Percentiles rank a stretch among this genome's conserved stretches.
Conservation (phyloP, 306 rosid genomes). For the Dryas octopetala region DNA sequence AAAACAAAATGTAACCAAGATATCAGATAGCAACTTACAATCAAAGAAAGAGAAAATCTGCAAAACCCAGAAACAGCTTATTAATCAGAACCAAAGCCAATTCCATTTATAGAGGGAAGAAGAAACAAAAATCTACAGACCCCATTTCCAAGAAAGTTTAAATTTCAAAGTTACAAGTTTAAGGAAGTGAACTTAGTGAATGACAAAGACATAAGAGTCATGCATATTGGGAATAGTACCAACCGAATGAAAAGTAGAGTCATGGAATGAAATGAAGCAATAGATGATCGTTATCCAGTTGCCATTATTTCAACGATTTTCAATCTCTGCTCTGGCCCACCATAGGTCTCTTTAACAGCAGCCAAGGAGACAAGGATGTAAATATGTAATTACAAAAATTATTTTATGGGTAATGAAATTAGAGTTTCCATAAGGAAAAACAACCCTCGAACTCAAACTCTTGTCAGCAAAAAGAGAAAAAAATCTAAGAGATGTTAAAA, state of each 20-base stretch:
- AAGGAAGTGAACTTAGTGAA: slow-evolving; percentile 4
- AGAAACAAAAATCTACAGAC: not conserved
- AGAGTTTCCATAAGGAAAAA: not conserved
- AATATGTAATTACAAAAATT: too few relatives aligned
- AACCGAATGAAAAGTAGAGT: slow-evolving; percentile 30
- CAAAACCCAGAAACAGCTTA: slow-evolving; percentile 34
- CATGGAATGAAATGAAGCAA: slow-evolving; percentile 31
- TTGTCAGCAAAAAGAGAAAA: not conserved
- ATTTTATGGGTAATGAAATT: too few relatives aligned
- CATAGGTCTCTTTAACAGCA: slow-evolving; percentile 13
- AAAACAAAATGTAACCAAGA: slow-evolving; percentile 8
- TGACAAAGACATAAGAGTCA: slow-evolving; percentile 4
- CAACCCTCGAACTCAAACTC: not conserved
- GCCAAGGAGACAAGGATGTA: not conserved
- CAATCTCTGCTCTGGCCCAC: slow-evolving; percentile 30
- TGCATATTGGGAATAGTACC: slow-evolving; percentile 6
- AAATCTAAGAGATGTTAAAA: too few relatives aligned
- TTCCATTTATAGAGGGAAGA: slow-evolving; percentile 23
- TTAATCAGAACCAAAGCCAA: slow-evolving; percentile 15
- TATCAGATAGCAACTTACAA: slow-evolving; percentile 25
- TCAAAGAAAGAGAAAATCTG: slow-evolving; percentile 26
- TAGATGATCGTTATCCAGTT: slow-evolving; percentile 45
- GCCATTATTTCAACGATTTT: slow-evolving; percentile 14
- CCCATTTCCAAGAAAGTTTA: slow-evolving; percentile 28
- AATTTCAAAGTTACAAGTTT: not conserved